Evolutionary conservation across 2,329 filamentous ascomycete species (phyloP).

Genomic region (Cercospora sesami): DNA sequence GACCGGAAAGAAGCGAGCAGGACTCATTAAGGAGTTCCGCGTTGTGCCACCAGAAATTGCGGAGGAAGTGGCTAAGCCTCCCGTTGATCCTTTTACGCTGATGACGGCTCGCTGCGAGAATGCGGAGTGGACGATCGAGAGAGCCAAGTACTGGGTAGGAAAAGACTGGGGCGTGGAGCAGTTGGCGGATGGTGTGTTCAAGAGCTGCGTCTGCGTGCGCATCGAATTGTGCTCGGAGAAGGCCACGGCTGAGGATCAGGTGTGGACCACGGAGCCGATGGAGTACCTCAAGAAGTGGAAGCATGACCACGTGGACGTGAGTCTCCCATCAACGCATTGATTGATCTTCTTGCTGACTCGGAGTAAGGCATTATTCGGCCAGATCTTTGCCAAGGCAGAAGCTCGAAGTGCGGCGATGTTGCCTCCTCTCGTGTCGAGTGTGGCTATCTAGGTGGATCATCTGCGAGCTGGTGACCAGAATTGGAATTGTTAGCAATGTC

Average conservation of each 20-base stretch:
- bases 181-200: neutral
- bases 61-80: neutral
- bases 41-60: neutral
- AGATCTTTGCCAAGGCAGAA: neutral
- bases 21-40: neutral
- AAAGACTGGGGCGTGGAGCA: neutral
- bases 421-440: neutral
- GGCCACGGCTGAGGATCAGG: neutral
- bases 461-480: neutral
- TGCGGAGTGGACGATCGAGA: neutral
- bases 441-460: neutral
- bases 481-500: neutral
- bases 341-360: neutral
- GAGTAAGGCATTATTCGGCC: neutral
- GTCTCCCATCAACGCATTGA: neutral
- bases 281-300: neutral
- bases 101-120: neutral
- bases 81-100: neutral
- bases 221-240: neutral
- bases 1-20: neutral
- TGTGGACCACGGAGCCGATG: neutral
- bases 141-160: neutral
- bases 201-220: neutral
- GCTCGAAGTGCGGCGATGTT: neutral
- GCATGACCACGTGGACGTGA: neutral